Evolutionary conservation across 202 grass and related monocot genomes (phyloP), one percentile per base, ranked within the genome.

Genomic region (Zoysia matrella): DNA sequence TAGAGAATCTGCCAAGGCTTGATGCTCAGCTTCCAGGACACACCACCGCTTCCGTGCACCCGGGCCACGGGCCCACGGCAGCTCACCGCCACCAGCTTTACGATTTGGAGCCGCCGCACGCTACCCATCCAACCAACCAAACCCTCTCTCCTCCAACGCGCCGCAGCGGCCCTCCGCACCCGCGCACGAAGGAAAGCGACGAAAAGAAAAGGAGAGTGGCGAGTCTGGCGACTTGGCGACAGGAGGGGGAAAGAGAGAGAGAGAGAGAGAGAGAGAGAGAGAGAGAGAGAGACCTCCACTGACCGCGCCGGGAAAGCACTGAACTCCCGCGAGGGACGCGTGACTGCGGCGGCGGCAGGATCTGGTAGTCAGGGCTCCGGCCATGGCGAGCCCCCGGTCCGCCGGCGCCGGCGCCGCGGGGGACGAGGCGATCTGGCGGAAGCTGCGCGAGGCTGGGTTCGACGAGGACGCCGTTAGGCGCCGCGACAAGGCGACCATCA

Each of bases 391-490:
- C 86, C 92, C 92, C 57, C 82, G 79, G 67, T 42, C 81, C 75
- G 77, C 77, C 61, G 67, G 65, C 12, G 52, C 56, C 50, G 36
- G 51, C 10, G 62, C 30, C 11, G 82, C 64, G 4, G 84, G 69
- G 51, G 89, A 92, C 62, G 96, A 99, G 36, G 87, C 89, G 85
- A 95, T 99, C 78, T 95, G 96, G 96, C 88, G 78, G 78, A 92
- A 92, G 74, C 85, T 99, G 11, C 61, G 78, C 39, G 89, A 90
- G 18, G 92, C 91, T 0, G 96, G 96, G 13, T 85, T 99, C 73
- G 93, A 94, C 81, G 96, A 99, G 88, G 91, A 95, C 46, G 76
- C 90, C 9, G 68, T 99, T 70, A 93, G 76, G 84, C 75, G 80
- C 61, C 92, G 82, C 43, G 93, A 95, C 71, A 99, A 99, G 90